phyloP scores from a whole-genome alignment of 108 stramenopile genomes.

The Seminavis robusta region DNA sequence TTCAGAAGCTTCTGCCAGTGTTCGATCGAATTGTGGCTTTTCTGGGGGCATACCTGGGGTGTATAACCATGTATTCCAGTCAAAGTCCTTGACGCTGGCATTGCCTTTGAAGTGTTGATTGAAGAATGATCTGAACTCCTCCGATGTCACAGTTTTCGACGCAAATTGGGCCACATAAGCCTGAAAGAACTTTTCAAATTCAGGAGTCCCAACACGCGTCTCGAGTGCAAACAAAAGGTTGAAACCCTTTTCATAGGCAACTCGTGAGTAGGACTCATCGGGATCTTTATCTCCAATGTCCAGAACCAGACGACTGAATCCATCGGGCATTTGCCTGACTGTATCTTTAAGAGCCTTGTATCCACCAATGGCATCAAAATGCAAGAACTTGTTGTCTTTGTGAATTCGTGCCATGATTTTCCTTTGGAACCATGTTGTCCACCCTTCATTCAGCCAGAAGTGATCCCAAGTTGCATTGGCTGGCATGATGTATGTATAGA shows the following conservation, averaged over 20 bases:
- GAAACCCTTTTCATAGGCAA: constrained; percentile 90
- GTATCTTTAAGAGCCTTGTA: constrained; percentile 60
- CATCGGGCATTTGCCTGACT: constrained; percentile 39
- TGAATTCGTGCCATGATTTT: constrained; percentile 90
- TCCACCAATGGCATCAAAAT: constrained; percentile 87
- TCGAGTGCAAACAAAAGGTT: constrained; percentile 85
- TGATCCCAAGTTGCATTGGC: constrained; percentile 37
- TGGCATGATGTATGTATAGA: too few species aligned
- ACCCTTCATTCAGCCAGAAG: constrained; percentile 99
- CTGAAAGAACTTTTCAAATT: constrained; percentile 85
- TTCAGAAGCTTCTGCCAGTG: constrained; percentile 65
- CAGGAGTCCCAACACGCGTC: constrained; percentile 65
- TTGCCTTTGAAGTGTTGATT: constrained; percentile 46
- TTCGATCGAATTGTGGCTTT: constrained; percentile 66
- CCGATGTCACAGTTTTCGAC: constrained; percentile 68
- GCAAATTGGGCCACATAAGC: constrained; percentile 83
- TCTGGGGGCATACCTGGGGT: constrained; percentile 82
- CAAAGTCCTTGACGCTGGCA: constrained; percentile 26
- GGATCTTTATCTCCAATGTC: constrained; percentile 89
- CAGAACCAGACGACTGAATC: constrained; percentile 76
- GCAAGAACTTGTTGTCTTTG: constrained; percentile 58
- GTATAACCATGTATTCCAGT: constrained; percentile 88
- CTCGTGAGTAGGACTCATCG: constrained; percentile 91
- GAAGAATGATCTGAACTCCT: constrained; percentile 78
- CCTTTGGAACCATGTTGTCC: constrained; percentile 96